Conservation (phyloP, 805 yeast genomes). For the Myxozyma mucilagina region DNA sequence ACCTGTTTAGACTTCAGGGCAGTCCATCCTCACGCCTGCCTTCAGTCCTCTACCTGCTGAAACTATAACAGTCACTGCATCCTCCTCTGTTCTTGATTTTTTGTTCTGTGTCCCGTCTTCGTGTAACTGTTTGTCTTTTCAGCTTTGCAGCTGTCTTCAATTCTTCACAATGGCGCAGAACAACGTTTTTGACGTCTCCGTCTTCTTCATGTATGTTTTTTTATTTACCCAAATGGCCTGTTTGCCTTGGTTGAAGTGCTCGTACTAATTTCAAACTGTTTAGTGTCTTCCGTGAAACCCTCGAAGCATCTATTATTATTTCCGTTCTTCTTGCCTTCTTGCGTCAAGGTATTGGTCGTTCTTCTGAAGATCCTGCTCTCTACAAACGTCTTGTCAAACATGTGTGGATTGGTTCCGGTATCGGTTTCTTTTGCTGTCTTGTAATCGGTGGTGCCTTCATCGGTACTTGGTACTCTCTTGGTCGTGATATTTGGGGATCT, state of each 20-base stretch:
- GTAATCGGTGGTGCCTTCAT: slow-evolving; percentile 89
- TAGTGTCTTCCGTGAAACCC: slow-evolving; percentile 79
- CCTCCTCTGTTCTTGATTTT: background rate
- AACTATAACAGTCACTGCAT: background rate
- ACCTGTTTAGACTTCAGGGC: background rate
- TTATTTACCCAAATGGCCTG: background rate
- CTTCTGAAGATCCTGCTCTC: slow-evolving; percentile 41
- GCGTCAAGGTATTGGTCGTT: slow-evolving; percentile 76
- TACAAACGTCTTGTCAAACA: slow-evolving; percentile 69
- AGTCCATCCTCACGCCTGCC: background rate
- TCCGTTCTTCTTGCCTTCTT: slow-evolving; percentile 89
- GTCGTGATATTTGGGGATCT: slow-evolving; percentile 77
- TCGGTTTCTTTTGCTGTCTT: slow-evolving; percentile 78
- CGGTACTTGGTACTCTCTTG: slow-evolving; percentile 83
- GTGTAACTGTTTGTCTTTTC: background rate
- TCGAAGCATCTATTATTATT: slow-evolving; percentile 89
- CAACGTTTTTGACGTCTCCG: slow-evolving; percentile 53
- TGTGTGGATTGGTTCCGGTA: slow-evolving; percentile 79
- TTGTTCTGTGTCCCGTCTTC: background rate
- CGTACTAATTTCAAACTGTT: background rate
- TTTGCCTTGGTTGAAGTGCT: background rate
- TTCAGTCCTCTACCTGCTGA: background rate
- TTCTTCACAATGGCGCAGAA: slow-evolving; percentile 43
- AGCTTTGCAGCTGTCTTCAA: background rate
- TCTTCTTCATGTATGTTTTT: slow-evolving; percentile 32